Conservation (phyloP, 805 yeast species). For the Hanseniaspora mollemarum region DNA sequence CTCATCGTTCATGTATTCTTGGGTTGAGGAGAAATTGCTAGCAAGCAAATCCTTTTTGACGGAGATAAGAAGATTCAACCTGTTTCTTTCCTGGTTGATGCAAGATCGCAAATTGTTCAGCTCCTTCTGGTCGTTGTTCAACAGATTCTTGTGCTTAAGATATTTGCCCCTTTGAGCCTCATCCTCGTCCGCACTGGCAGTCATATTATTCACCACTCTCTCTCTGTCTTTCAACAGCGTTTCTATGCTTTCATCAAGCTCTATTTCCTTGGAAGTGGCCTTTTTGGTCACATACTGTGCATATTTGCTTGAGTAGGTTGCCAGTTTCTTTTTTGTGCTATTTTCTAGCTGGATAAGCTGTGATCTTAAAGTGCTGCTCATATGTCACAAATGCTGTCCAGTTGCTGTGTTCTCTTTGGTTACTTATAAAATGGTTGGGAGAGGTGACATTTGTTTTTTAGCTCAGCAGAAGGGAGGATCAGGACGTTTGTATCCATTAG, state of each 20-base stretch:
- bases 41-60: conserved; percentile 72
- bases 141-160: conserved; percentile 49
- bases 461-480: no score
- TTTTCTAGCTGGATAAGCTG: conserved; percentile 61
- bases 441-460: no score
- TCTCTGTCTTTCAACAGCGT: conserved; percentile 42
- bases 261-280: conserved; percentile 39
- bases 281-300: conserved; percentile 41
- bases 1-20: conserved; percentile 71
- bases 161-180: conserved; percentile 3
- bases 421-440: background rate
- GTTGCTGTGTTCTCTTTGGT: background rate
- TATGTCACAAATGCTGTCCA: conserved; percentile 29
- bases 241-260: conserved; percentile 40
- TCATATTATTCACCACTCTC: background rate
- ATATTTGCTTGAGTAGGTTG: conserved; percentile 44
- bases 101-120: conserved; percentile 47
- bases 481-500: no score
- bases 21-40: conserved; percentile 32
- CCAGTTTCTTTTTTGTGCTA: conserved; percentile 42
- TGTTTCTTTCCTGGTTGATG: conserved; percentile 62
- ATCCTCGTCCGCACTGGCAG: conserved; percentile 33
- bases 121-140: conserved; percentile 57
- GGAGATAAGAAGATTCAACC: conserved; percentile 58
- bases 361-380: conserved; percentile 50